Conservation (phyloP, 2,329 filamentous ascomycete genomes). For the Trichoderma sp. region DNA sequence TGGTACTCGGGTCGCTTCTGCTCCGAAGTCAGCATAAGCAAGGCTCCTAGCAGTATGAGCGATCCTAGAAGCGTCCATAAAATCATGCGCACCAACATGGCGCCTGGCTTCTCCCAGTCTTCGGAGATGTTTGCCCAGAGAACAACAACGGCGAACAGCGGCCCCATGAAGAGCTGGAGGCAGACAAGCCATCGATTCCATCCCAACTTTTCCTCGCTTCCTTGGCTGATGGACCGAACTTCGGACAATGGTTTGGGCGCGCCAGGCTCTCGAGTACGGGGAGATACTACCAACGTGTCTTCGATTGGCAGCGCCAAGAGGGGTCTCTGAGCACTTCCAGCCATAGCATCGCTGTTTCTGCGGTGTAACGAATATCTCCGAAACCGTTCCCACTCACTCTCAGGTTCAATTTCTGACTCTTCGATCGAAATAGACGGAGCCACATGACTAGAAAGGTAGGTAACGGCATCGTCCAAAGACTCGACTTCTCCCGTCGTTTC, state of each 20-base stretch:
- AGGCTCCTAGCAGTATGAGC: constrained; percentile 59
- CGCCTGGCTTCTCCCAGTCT: constrained; percentile 52
- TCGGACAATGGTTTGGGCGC: constrained; percentile 34
- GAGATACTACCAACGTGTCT: constrained; percentile 21
- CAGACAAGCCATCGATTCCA: constrained; percentile 93
- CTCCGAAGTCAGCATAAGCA: constrained; percentile 67
- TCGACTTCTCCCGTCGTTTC: constrained; percentile 48
- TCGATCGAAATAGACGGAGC: constrained; percentile 38
- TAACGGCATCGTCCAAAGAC: constrained; percentile 27
- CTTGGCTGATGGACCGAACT: constrained; percentile 32
- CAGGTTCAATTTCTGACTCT: constrained; percentile 35
- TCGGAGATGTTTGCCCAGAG: constrained; percentile 66
- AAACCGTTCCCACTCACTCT: constrained; percentile 60
- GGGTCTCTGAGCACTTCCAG: constrained; percentile 18
- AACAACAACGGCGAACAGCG: constrained; percentile 75
- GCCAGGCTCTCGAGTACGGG: background rate
- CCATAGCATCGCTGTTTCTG: constrained; percentile 26
- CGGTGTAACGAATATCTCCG: constrained; percentile 43
- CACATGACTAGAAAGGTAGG: constrained; percentile 29
- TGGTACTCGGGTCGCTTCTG: constrained; percentile 69
- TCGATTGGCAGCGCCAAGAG: constrained; percentile 25
- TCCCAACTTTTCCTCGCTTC: constrained; percentile 45
- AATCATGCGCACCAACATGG: constrained; percentile 53
- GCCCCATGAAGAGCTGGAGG: constrained; percentile 81
- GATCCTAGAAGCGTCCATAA: constrained; percentile 68